phyloP scores from a whole-genome alignment of 164 flowering plant genomes.

The Macadamia tetraphylla region DNA sequence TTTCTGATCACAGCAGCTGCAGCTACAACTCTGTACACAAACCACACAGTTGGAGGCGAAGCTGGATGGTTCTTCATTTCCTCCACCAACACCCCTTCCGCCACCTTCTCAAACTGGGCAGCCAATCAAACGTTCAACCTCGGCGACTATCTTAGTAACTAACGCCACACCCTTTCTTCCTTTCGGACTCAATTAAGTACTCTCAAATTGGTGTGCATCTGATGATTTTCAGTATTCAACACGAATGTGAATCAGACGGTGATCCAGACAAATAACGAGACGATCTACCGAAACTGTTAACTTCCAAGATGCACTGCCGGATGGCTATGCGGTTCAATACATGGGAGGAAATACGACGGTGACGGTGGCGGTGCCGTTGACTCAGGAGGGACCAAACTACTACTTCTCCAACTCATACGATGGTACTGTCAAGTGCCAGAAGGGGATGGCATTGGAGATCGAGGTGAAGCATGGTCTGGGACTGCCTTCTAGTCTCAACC shows the following conservation, averaged over 20 bases:
- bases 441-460: slow-evolving; percentile 68
- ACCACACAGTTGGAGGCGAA: slow-evolving; percentile 71
- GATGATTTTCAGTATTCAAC: slow-evolving; percentile 49
- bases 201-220: background rate
- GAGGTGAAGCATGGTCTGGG: slow-evolving; percentile 54
- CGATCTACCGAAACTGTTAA: slow-evolving; percentile 51
- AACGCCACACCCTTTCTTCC: background rate
- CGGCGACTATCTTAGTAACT: slow-evolving; percentile 78
- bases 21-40: slow-evolving; percentile 38
- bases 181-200: background rate
- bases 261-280: slow-evolving; percentile 72
- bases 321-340: slow-evolving; percentile 43
- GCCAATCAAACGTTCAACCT: slow-evolving; percentile 57
- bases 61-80: slow-evolving; percentile 74
- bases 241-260: slow-evolving; percentile 68
- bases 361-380: slow-evolving; percentile 55
- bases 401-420: slow-evolving; percentile 69
- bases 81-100: slow-evolving; percentile 41
- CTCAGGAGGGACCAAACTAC: slow-evolving; percentile 46
- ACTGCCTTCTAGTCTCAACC: slow-evolving; percentile 75
- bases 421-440: slow-evolving; percentile 50
- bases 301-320: slow-evolving; percentile 35
- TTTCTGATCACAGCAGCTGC: slow-evolving; percentile 21
- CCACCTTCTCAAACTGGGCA: slow-evolving; percentile 69
- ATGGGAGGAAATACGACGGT: slow-evolving; percentile 31